Evolutionary conservation across 2,329 filamentous ascomycete species (phyloP), one percentile per base, ranked within the genome.

Genomic region (Phialemoniopsis sp.): DNA sequence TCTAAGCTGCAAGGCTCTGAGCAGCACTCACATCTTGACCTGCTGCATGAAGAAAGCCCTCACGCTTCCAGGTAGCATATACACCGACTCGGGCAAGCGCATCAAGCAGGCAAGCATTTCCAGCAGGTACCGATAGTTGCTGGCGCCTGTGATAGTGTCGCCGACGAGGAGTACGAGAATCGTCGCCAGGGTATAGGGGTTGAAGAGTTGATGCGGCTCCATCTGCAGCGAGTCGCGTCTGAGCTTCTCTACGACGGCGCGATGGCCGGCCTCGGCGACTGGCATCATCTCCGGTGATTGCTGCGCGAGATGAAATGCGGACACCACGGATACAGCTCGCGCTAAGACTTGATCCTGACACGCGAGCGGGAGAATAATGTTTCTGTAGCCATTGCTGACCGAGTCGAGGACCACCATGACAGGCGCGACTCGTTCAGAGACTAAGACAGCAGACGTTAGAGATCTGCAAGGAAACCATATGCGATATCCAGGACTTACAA

Each of bases 401-500:
- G 46, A 53, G 39, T 66, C 63, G 9, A 64, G 44, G 0, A 66
- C 55, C 2, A 67, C 62, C 63, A 67, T 67, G 15, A 57, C 54
- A 1, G 60, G 57, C 0, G 64, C 63, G 9, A 67, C 55, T 10
- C 40, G 54, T 14, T 59, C 49, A 4, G 63, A 59, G 33, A 66
- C 60, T 64, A 4, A 4, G 1, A 3, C 1, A 8, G 1, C 5
- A 28, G 39, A 36, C 13, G 16, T 44, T 10, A 41, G 40, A 46
- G 46, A 10, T 26, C 21, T 6, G 10, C 21, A 26, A 26, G 21
- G 6, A 10, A 26, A 26, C 21, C n/a, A n/a, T n/a, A n/a, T n/a
- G n/a, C n/a, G n/a, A n/a, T n/a, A n/a, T n/a, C n/a, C n/a, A 10
- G 21, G 21, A 26, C 21, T 26, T 10, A 26, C 21, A 26, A 26